Percentiles rank a stretch among this genome's conserved stretches.
These are phyloP conservation scores for Dictyostelium firmibasis DNA, from an alignment of 78 protist species.

Conservation along the genomic window DNA sequence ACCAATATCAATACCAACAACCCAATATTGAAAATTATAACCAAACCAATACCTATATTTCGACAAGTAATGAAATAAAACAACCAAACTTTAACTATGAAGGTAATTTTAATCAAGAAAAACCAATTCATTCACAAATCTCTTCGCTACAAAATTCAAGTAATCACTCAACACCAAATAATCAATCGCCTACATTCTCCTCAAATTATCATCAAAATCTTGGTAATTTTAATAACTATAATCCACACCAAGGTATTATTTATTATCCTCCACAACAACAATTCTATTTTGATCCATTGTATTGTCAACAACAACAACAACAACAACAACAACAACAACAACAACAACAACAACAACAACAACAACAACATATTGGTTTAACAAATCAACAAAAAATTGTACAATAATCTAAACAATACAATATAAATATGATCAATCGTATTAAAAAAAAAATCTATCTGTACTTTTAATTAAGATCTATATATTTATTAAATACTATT, in stretches of 20 bases:
- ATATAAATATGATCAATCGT: no score
- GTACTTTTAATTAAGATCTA: neutral
- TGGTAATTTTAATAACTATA: neutral
- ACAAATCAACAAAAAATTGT: neutral
- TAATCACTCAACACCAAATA: neutral
- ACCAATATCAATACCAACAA: neutral
- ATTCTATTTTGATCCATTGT: neutral
- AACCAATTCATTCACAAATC: neutral
- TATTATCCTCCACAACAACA: neutral
- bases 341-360: no score
- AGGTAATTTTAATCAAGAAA: neutral
- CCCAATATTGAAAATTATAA: neutral
- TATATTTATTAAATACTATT: neutral
- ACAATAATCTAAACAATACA: neutral
- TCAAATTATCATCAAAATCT: neutral
- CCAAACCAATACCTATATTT: no score
- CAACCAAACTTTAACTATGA: neutral
- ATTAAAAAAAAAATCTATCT: neutral
- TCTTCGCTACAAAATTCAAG: neutral
- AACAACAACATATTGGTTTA: neutral
- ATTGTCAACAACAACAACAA: neutral
- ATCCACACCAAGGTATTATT: neutral
- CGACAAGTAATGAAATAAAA: neutral
- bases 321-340: neutral
- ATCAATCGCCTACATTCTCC: neutral